A percentile compares a stretch with the other conserved stretches of the same genome.
Evolutionary conservation across 2,329 filamentous ascomycete species (phyloP).

Genomic region (Chrysosphaeria jannelii): DNA sequence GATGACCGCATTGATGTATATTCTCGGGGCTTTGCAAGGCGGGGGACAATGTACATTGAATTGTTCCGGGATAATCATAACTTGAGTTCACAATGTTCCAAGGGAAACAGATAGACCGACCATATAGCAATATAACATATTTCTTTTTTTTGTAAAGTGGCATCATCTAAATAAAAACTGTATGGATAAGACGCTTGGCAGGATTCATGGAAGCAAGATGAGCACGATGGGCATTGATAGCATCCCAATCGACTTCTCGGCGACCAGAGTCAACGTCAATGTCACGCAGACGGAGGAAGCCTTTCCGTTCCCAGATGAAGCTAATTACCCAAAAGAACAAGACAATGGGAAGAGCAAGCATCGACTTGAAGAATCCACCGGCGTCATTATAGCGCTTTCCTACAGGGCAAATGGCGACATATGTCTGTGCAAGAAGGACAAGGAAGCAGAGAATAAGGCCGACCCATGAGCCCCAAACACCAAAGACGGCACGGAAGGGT

Average conservation of each 20-base stretch:
- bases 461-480: constrained; percentile 31
- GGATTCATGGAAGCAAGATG: constrained; percentile 4
- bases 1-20: too few relatives aligned
- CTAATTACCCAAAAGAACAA: constrained; percentile 21
- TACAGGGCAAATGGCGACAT: constrained; percentile 11
- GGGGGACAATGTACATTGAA: too few relatives aligned
- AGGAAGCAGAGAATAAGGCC: constrained; percentile 26
- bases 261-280: constrained; percentile 39
- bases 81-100: too few relatives aligned
- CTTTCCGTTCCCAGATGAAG: constrained; percentile 31
- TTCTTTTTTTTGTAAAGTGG: too few relatives aligned
- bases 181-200: constrained; percentile 3
- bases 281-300: constrained; percentile 23
- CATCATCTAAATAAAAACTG: constrained; percentile 2
- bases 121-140: too few relatives aligned
- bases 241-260: constrained; percentile 29
- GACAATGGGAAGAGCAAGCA: constrained; percentile 22
- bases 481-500: constrained; percentile 28
- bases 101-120: too few relatives aligned
- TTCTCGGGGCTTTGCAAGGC: too few relatives aligned
- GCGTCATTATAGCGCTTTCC: constrained; percentile 9
- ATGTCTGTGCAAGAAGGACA: constrained; percentile 23
- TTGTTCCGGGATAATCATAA: too few relatives aligned
- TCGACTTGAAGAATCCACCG: constrained; percentile 20
- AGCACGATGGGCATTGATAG: constrained; percentile 4